Base-by-base conservation (phyloP, 257 asterid species). In the Echium plantagineum region DNA sequence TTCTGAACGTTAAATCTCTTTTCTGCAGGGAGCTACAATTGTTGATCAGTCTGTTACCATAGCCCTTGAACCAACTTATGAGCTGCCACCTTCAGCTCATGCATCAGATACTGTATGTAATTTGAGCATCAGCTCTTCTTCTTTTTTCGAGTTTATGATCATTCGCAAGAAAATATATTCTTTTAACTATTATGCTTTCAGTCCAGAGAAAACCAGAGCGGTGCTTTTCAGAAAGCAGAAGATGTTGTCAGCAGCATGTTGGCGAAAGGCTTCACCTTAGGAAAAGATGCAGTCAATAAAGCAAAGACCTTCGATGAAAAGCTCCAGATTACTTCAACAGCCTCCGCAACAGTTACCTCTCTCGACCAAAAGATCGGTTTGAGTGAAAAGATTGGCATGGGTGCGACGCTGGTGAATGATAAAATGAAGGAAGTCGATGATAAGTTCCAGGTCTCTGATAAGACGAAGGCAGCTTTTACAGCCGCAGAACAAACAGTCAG, bases 401-500 rank as follows among this genome's bases (percentile, higher is more conserved):
- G 83, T 3, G 60, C 78, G 0, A 58, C 74, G 22, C 63, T 75
- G 20, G 76, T 75, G 62, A 78, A 75, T 21, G 83, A 75, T 7
- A 78, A 75, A 60, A 75, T 75, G 53, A 65, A 71, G 54, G 81
- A 72, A 69, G 65, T 78, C 62, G 81, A 78, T 52, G 68, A 75
- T 68, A 78, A 69, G 65, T 66, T 78, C 58, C 83, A 78, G 20
- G 80, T 78, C 18, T 74, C 78, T 12, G 83, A 71, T 61, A 78
- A 69, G 70, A 63, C 81, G 3, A 78, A 78, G 52, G 63, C 81
- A 7, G 78, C 83, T 5, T 35, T 68, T 49, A 46, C 74, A 18
- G 74, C 78, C 35, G 81, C 81, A 13, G 83, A 78, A 69, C 77
- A 69, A 31, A 72, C 78, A 4, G 83, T 78, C 42, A 75, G 74